Percentiles rank a stretch among this genome's conserved stretches.
phyloP scores from a whole-genome alignment of 1,284 basidiomycete genomes.

The Exobasidium rhododendri region DNA sequence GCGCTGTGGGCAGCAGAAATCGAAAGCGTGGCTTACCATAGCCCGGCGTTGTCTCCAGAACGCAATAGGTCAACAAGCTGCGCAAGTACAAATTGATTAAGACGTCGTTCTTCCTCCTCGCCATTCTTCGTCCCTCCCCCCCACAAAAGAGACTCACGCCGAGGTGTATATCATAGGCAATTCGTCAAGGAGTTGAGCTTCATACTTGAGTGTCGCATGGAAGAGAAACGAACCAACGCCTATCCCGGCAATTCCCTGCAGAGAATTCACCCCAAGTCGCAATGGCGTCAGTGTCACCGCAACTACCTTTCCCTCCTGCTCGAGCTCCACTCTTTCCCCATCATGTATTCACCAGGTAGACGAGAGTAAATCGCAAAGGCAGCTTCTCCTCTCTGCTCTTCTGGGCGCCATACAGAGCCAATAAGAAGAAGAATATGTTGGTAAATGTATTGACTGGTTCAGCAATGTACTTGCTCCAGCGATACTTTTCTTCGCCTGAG shows the following conservation, averaged over 20 bases:
- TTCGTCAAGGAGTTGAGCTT: slow-evolving; percentile 52
- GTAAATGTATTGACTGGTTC: slow-evolving; percentile 44
- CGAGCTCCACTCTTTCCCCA: no score
- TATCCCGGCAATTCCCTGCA: slow-evolving; percentile 30
- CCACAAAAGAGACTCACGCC: slow-evolving; percentile 9
- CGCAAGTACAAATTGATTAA: neutral
- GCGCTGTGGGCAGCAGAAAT: slow-evolving; percentile 22
- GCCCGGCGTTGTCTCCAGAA: slow-evolving; percentile 34
- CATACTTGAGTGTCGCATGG: slow-evolving; percentile 49
- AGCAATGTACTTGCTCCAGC: slow-evolving; percentile 41
- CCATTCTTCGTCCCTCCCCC: no score
- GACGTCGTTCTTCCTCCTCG: no score
- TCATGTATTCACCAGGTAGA: slow-evolving; percentile 22
- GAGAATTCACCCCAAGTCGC: neutral
- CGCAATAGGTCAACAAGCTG: slow-evolving; percentile 34
- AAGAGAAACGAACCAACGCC: slow-evolving; percentile 45
- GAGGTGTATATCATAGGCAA: slow-evolving; percentile 54
- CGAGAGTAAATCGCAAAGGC: slow-evolving; percentile 33
- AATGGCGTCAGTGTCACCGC: no score
- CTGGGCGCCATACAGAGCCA: slow-evolving; percentile 55
- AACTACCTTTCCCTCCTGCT: neutral
- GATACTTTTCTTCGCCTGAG: slow-evolving; percentile 44
- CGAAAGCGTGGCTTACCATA: slow-evolving; percentile 25
- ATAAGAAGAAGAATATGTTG: slow-evolving; percentile 53
- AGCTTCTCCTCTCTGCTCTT: slow-evolving; percentile 24